Conservation (phyloP, 768 basidiomycete genomes). For the Lyophyllum atratum region DNA sequence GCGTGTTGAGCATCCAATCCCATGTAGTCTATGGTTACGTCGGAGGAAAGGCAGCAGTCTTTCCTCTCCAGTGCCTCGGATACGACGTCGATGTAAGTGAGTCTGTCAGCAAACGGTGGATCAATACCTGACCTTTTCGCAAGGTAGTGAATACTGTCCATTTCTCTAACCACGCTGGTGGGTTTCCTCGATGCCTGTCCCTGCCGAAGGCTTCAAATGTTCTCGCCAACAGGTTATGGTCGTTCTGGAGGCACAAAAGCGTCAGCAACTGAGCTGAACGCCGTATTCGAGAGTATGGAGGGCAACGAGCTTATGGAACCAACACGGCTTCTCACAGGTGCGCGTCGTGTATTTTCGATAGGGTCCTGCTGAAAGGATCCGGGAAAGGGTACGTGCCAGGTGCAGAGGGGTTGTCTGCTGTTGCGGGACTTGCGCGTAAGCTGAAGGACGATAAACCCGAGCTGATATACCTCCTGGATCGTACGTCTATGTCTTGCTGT, state of each 20-base stretch:
- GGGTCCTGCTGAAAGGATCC: not conserved
- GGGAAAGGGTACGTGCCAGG: conserved; percentile 71
- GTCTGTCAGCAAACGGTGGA: conserved; percentile 7
- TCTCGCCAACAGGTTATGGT: conserved; percentile 66
- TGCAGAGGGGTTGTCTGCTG: conserved; percentile 71
- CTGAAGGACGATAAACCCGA: conserved; percentile 59
- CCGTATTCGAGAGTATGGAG: conserved; percentile 75
- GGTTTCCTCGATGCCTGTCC: conserved; percentile 11
- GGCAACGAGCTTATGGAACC: conserved; percentile 74
- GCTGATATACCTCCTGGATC: conserved; percentile 88
- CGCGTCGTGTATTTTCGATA: conserved; percentile 4
- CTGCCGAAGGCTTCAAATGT: not conserved
- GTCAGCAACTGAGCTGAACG: conserved; percentile 71
- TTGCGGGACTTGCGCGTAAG: conserved; percentile 61
- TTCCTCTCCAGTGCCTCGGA: conserved; percentile 82
- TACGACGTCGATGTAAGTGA: conserved; percentile 90
- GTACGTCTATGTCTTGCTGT: conserved; percentile 45
- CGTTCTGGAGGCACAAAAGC: conserved; percentile 79
- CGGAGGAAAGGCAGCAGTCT: conserved; percentile 80
- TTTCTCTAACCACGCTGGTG: conserved; percentile 93
- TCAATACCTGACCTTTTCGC: conserved; percentile 10
- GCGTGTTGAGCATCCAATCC: conserved; percentile 89
- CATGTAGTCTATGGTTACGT: conserved; percentile 96
- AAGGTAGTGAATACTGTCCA: conserved; percentile 91
- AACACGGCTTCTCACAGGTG: conserved; percentile 79